Conservation (phyloP, 225 moss, liverwort and hornwort genomes). For the Sphagnum contortum region DNA sequence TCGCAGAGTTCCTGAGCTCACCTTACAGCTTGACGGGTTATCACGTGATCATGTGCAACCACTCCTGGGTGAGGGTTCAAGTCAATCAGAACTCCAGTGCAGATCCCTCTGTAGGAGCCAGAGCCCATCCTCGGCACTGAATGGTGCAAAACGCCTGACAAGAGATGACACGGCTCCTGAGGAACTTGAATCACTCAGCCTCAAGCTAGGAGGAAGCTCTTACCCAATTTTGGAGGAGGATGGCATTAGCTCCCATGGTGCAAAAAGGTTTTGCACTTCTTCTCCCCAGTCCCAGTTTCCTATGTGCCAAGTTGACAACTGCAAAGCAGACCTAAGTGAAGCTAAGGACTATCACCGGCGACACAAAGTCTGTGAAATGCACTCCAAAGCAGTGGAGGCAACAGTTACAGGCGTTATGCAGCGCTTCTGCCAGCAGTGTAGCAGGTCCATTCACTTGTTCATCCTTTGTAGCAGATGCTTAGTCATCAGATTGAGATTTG, state of each 20-base stretch:
- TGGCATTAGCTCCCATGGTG: conserved; percentile 23
- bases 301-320: conserved; percentile 83
- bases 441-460: conserved; percentile 22
- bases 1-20: conserved; percentile 20
- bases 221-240: conserved; percentile 56
- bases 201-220: conserved; percentile 74
- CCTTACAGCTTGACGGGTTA: conserved; percentile 33
- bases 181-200: conserved; percentile 42
- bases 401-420: conserved; percentile 62
- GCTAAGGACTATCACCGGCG: conserved; percentile 97
- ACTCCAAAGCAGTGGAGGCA: conserved; percentile 75
- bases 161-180: conserved; percentile 72
- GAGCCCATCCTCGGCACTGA: conserved; percentile 36
- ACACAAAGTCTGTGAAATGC: conserved; percentile 92
- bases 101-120: conserved; percentile 24
- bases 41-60: conserved; percentile 22
- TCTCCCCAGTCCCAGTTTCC: conserved; percentile 77
- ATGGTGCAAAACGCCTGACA: conserved; percentile 44
- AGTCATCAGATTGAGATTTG: no score
- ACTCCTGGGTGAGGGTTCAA: conserved; percentile 37
- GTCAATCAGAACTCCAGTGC: conserved; percentile 29
- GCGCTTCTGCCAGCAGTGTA: conserved; percentile 99
- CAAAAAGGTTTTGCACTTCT: conserved; percentile 67
- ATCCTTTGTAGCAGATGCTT: no score
- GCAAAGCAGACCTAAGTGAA: conserved; percentile 65